phyloP scores from a whole-genome alignment of 352 stramenopile genomes.

The Pythium periplocum region DNA sequence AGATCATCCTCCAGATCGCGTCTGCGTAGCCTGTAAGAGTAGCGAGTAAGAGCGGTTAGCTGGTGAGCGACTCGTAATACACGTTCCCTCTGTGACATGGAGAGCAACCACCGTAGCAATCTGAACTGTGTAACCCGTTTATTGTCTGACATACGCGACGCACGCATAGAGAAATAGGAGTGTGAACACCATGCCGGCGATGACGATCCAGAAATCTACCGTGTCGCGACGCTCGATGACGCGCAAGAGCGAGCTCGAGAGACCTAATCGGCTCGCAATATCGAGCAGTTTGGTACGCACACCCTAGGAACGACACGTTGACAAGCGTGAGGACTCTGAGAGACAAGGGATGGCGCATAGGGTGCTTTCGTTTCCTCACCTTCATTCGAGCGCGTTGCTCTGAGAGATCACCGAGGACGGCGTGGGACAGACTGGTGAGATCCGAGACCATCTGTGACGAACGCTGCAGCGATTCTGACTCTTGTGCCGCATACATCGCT shows the following conservation, averaged over 20 bases:
- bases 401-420: slow-evolving; percentile 65
- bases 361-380: slow-evolving; percentile 13
- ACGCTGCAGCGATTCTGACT: slow-evolving; percentile 71
- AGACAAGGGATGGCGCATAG: too few relatives aligned
- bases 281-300: slow-evolving; percentile 76
- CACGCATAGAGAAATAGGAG: slow-evolving; percentile 78
- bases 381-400: slow-evolving; percentile 69
- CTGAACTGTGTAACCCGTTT: not conserved
- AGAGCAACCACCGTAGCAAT: too few relatives aligned
- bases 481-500: slow-evolving; percentile 70
- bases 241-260: slow-evolving; percentile 77
- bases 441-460: slow-evolving; percentile 82
- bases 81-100: too few relatives aligned
- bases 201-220: slow-evolving; percentile 82
- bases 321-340: too few relatives aligned
- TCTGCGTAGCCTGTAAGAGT: too few relatives aligned
- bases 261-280: slow-evolving; percentile 76
- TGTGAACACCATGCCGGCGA: slow-evolving; percentile 77
- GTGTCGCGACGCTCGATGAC: slow-evolving; percentile 80
- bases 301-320: slow-evolving; percentile 23
- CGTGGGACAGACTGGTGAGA: slow-evolving; percentile 62
- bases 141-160: slow-evolving; percentile 48
- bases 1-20: too few relatives aligned
- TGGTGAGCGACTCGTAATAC: too few relatives aligned
- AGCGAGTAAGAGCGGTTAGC: too few relatives aligned